Evolutionary conservation across 2,329 filamentous ascomycete genomes (phyloP).

Genomic region (Sclerotinia nivalis): DNA sequence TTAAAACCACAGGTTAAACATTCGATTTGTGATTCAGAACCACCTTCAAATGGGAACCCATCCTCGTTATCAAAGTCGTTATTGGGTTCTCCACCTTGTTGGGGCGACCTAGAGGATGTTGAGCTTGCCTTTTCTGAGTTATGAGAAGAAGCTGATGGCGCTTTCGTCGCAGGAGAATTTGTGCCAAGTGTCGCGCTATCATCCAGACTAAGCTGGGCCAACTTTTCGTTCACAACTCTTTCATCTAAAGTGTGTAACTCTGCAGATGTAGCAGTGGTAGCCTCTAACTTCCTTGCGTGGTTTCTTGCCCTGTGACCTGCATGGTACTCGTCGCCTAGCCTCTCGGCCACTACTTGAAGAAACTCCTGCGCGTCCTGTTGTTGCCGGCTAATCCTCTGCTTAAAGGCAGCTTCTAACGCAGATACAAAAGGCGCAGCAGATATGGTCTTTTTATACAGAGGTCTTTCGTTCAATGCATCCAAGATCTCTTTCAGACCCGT

Average conservation of each 20-base stretch:
- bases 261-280: slow-evolving; percentile 12
- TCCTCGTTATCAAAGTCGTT: slow-evolving; percentile 51
- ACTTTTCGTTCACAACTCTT: slow-evolving; percentile 18
- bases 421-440: slow-evolving; percentile 82
- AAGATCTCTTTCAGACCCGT: slow-evolving; percentile 88
- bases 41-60: slow-evolving; percentile 89
- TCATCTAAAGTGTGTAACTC: slow-evolving; percentile 23
- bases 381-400: slow-evolving; percentile 85
- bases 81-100: slow-evolving; percentile 12
- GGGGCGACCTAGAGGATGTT: background rate
- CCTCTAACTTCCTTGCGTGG: slow-evolving; percentile 48
- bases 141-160: slow-evolving; percentile 13
- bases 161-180: slow-evolving; percentile 11
- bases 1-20: slow-evolving; percentile 88
- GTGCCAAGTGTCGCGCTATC: slow-evolving; percentile 9
- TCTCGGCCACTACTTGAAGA: slow-evolving; percentile 87
- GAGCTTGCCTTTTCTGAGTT: slow-evolving; percentile 20
- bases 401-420: slow-evolving; percentile 81
- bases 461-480: slow-evolving; percentile 88
- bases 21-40: slow-evolving; percentile 90
- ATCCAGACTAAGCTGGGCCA: slow-evolving; percentile 24
- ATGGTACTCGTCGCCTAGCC: slow-evolving; percentile 91
- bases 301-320: slow-evolving; percentile 74
- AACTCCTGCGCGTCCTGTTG: slow-evolving; percentile 99
- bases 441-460: slow-evolving; percentile 91